Base-by-base conservation (phyloP, 2,329 filamentous ascomycete genomes). In the Clonostachys rosea region DNA sequence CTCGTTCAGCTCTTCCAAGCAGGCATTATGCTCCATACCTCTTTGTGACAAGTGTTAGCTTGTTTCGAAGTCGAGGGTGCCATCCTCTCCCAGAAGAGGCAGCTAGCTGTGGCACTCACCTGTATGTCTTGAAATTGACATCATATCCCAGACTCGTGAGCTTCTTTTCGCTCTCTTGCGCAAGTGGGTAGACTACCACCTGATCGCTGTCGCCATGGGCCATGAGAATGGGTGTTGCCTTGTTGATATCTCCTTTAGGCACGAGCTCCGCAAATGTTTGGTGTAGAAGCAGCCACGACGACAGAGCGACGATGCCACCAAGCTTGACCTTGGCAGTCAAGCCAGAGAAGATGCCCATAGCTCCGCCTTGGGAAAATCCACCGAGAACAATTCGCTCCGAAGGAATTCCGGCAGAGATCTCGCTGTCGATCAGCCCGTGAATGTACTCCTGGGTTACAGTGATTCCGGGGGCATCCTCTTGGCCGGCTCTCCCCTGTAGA, bases 251-350 rank as follows among this genome's bases (percentile, higher is more conserved):
- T 7, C 52, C 56, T 13, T 66, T 62, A 4, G 69, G 65, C 18
- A 73, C 52, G 30, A 49, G 34, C 16, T 69, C 56, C 42, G 65
- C 60, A 54, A 80, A 76, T 51, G 69, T 74, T 46, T 62, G 55
- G 45, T 66, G 69, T 33, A 96, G 73, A 17, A 90, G 75, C 55
- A 96, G 69, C 67, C 95, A 97, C 57, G 83, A 86, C 12, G 88
- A 94, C 51, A 97, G 69, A 8, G 86, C 90, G 52, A 96, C 85
- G 53, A 97, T 87, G 52, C 91, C 92, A n/a, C 83, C 92, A 14
- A 97, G 74, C 68, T 89, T 90, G 56, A 80, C 75, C 49, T 71
- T 69, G 54, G 74, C 79, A 5, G 91, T 95, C 40, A 95, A 69
- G 6, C 89, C 91, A 0, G 87, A 76, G 59, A 96, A 82, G 37